These are phyloP conservation scores for Penicillium lagena DNA, from an alignment of 495 filamentous ascomycete genomes.

Conservation along the genomic window DNA sequence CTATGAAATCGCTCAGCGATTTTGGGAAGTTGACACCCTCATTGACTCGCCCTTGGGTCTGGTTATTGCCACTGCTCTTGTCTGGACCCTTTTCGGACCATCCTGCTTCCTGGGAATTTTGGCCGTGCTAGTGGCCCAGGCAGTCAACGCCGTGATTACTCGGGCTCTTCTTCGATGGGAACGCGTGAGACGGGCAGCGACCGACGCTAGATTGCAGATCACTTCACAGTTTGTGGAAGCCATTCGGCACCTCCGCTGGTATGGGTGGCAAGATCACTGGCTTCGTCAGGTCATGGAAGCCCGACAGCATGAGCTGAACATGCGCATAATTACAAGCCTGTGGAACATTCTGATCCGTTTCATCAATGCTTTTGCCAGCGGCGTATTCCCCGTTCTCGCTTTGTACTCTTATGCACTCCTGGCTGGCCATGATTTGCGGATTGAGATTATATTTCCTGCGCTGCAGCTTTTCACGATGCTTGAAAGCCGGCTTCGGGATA, in stretches of 20 bases:
- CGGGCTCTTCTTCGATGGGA: slow-evolving; percentile 57
- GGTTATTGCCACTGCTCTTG: slow-evolving; percentile 58
- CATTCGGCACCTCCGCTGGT: slow-evolving; percentile 81
- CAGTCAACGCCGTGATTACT: slow-evolving; percentile 56
- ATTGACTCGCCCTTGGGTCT: slow-evolving; percentile 63
- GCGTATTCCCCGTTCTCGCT: slow-evolving; percentile 69
- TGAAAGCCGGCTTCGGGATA: slow-evolving; percentile 59
- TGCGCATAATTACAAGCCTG: slow-evolving; percentile 58
- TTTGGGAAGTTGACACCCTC: slow-evolving; percentile 72
- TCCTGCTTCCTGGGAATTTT: slow-evolving; percentile 69
- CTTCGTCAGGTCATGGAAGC: slow-evolving; percentile 64
- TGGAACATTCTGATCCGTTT: slow-evolving; percentile 52
- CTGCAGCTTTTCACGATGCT: slow-evolving; percentile 71
- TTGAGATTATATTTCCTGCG: slow-evolving; percentile 78
- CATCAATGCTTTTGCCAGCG: slow-evolving; percentile 57
- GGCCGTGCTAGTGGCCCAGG: slow-evolving; percentile 58
- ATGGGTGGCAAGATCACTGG: slow-evolving; percentile 82
- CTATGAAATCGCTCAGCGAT: slow-evolving; percentile 75
- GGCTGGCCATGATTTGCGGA: slow-evolving; percentile 54
- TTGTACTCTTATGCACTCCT: slow-evolving; percentile 72
- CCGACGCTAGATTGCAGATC: slow-evolving; percentile 66
- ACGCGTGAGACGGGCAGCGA: slow-evolving; percentile 54
- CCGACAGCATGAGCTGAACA: slow-evolving; percentile 58
- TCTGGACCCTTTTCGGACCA: slow-evolving; percentile 71
- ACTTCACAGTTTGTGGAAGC: slow-evolving; percentile 76